Conservation (phyloP, 306 rosid genomes). For the Sechiopsis laciniata region DNA sequence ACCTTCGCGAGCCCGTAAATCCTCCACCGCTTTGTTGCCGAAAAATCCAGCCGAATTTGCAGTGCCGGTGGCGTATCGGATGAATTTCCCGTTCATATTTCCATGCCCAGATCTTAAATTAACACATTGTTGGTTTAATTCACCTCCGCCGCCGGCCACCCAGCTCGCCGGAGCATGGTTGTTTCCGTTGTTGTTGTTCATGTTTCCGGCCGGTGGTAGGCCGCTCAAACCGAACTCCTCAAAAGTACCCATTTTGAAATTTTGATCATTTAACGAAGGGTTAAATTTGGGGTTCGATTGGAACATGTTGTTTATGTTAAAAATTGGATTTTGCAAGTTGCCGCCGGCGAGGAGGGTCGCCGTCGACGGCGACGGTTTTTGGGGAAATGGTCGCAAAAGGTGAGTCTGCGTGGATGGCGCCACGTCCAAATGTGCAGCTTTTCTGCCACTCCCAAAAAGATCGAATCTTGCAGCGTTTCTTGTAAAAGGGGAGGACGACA, state of each 20-base stretch:
- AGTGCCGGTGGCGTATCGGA: conserved; percentile 25
- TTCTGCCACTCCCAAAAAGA: conserved; percentile 29
- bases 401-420: conserved; percentile 29
- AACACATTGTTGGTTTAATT: conserved; percentile 22
- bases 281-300: conserved; percentile 27
- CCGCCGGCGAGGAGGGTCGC: conserved; percentile 21
- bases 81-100: conserved; percentile 30
- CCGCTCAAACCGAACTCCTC: conserved; percentile 52
- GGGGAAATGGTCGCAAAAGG: conserved; percentile 75
- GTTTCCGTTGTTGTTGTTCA: conserved; percentile 12
- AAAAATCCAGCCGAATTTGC: conserved; percentile 44
- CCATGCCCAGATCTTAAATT: conserved; percentile 37
- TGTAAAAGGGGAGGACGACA: conserved; percentile 46
- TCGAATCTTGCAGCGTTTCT: conserved; percentile 58
- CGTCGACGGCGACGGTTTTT: conserved; percentile 30
- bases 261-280: conserved; percentile 25
- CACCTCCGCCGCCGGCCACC: not conserved
- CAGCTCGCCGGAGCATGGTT: conserved; percentile 21
- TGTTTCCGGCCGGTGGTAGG: conserved; percentile 18
- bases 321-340: conserved; percentile 42
- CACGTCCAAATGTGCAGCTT: not conserved
- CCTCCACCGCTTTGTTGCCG: conserved; percentile 41
- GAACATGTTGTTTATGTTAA: conserved; percentile 32
- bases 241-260: conserved; percentile 38
- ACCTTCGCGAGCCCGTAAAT: conserved; percentile 54